phyloP scores from a whole-genome alignment of 2,329 filamentous ascomycete species.

The Teratosphaeria nubilosa region DNA sequence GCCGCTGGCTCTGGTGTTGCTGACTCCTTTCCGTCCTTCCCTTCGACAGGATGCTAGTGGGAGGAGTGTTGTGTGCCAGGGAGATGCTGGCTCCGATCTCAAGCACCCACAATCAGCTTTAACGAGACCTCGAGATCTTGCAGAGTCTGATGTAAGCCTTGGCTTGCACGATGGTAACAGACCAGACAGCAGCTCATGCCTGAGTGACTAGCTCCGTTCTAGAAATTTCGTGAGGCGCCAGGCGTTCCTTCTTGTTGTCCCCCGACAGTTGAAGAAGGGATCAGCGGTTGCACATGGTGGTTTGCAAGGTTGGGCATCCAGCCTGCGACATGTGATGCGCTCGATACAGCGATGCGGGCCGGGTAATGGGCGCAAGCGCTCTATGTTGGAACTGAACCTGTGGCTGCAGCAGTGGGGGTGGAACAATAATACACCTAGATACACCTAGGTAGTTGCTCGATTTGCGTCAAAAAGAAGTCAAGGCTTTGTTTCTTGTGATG shows the following conservation, averaged over 20 bases:
- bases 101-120: not conserved
- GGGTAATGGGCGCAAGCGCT: not conserved
- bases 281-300: not conserved
- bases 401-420: not conserved
- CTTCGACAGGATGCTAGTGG: not conserved
- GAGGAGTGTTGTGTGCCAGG: not conserved
- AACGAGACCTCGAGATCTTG: not conserved
- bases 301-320: constrained; percentile 1
- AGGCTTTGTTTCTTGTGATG: not conserved
- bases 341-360: not conserved
- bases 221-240: constrained; percentile 2
- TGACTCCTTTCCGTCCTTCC: not conserved
- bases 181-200: not conserved
- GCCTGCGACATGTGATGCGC: not conserved
- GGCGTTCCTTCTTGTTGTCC: not conserved
- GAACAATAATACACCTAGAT: too few relatives aligned
- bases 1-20: not conserved
- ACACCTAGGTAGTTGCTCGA: too few relatives aligned
- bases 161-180: not conserved
- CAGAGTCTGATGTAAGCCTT: not conserved
- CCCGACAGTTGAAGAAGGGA: not conserved
- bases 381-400: not conserved
- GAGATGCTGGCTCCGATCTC: not conserved
- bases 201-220: not conserved
- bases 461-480: not conserved